Percentiles rank a stretch among this genome's conserved stretches.
phyloP scores from a whole-genome alignment of 169 alveolate genomes.

The Plasmodium malariae region DNA sequence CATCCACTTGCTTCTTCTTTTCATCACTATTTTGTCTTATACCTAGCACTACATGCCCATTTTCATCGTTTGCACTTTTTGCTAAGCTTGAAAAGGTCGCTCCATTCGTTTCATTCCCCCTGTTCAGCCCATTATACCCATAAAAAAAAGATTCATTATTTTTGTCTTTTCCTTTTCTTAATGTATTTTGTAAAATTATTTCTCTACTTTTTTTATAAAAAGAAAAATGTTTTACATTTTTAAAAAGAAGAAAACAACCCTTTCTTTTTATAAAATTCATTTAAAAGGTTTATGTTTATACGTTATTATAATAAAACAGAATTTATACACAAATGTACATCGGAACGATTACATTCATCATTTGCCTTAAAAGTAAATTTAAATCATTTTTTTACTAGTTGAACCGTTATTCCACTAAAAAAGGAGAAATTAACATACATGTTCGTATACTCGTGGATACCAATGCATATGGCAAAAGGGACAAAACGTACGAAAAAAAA shows the following conservation, averaged over 20 bases:
- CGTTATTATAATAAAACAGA: not conserved
- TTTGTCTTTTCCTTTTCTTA: not conserved
- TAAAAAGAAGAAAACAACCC: conserved; percentile 3
- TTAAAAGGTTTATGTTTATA: conserved; percentile 17
- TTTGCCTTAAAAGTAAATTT: too few relatives aligned
- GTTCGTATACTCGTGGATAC: not conserved
- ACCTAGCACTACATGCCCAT: not conserved
- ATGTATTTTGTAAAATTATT: not conserved
- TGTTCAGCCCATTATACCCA: too few relatives aligned
- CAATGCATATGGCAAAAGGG: not conserved
- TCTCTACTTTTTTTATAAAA: not conserved
- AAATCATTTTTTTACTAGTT: not conserved
- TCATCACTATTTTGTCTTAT: not conserved
- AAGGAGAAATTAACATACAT: not conserved
- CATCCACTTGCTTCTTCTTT: not conserved
- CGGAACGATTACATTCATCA: too few relatives aligned
- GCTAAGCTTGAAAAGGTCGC: not conserved
- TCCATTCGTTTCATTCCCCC: too few relatives aligned
- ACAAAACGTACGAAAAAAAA: not conserved
- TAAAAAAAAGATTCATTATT: not conserved
- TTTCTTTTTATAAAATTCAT: conserved; percentile 10
- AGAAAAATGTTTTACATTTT: conserved; percentile 14
- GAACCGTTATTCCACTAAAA: not conserved
- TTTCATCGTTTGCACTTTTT: not conserved
- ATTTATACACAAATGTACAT: too few relatives aligned